These are phyloP conservation scores for Teratosphaeria destructans DNA, from an alignment of 2,329 filamentous ascomycete species.

Conservation along the genomic window DNA sequence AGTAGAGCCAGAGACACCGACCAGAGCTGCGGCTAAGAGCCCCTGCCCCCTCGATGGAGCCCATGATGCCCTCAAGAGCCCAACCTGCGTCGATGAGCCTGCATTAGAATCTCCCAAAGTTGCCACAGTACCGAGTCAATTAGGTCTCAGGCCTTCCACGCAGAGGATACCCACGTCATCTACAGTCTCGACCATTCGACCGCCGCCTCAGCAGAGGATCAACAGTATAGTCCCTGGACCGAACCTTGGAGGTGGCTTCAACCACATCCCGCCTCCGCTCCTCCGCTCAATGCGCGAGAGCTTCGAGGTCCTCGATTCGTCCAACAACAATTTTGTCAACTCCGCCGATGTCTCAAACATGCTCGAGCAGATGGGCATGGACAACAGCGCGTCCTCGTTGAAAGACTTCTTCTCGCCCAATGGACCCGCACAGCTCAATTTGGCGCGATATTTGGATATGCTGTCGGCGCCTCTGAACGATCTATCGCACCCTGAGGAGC, in stretches of 20 bases:
- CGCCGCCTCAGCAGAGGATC: conserved; percentile 8
- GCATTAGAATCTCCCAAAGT: conserved; percentile 1
- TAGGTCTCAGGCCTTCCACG: neutral
- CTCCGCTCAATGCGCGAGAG: conserved; percentile 81
- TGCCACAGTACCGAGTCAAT: neutral
- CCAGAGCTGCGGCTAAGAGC: neutral
- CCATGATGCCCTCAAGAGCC: neutral
- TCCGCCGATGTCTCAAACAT: conserved; percentile 79
- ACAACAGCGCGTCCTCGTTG: conserved; percentile 60
- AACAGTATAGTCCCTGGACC: neutral
- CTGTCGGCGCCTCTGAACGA: conserved; percentile 64
- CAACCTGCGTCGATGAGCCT: neutral
- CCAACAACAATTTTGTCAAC: conserved; percentile 74
- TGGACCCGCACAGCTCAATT: conserved; percentile 55
- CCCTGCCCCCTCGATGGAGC: neutral
- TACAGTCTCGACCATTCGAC: conserved; percentile 15
- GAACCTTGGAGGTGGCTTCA: conserved; percentile 32
- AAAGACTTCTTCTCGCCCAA: conserved; percentile 68
- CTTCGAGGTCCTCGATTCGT: conserved; percentile 84
- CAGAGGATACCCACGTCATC: conserved; percentile 18
- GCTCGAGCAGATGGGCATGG: conserved; percentile 74
- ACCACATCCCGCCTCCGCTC: conserved; percentile 68
- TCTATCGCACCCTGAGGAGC: conserved; percentile 67
- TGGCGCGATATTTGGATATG: conserved; percentile 77
- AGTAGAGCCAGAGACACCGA: neutral